These are phyloP conservation scores for Collybiopsis luxurians DNA, from an alignment of 768 basidiomycete species.

Conservation along the genomic window DNA sequence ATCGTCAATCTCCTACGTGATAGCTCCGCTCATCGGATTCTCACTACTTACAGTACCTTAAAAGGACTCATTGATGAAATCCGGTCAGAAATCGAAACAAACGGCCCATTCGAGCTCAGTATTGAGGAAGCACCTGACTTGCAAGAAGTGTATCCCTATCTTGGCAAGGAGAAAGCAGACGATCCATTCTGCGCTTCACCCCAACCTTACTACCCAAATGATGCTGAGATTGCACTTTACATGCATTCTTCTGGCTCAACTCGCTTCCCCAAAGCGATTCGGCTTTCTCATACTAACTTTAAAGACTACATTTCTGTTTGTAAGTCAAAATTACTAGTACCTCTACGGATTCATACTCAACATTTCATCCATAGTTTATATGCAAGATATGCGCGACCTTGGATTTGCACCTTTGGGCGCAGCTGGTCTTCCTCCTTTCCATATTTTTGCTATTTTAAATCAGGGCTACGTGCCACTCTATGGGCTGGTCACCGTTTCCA, in stretches of 20 bases:
- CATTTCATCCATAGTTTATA: not conserved
- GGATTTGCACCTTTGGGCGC: not conserved
- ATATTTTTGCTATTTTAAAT: not conserved
- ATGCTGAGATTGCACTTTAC: conserved; percentile 12
- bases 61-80: conserved; percentile 26
- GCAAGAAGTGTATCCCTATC: conserved; percentile 34
- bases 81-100: conserved; percentile 14
- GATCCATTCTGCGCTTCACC: conserved; percentile 30
- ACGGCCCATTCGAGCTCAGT: conserved; percentile 18
- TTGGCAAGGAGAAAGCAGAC: conserved; percentile 29
- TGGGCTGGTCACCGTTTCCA: not conserved
- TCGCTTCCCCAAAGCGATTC: conserved; percentile 16
- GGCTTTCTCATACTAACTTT: not conserved
- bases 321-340: not conserved
- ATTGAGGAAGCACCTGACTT: conserved; percentile 32
- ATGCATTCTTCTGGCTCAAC: conserved; percentile 31
- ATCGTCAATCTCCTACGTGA: conserved; percentile 33
- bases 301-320: conserved; percentile 8
- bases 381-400: not conserved
- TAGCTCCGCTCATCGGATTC: conserved; percentile 35
- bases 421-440: not conserved
- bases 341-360: not conserved
- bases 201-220: not conserved
- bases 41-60: conserved; percentile 30
- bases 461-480: not conserved